Evolutionary conservation across 148 eudicot genomes (phyloP).

Genomic region (Fagopyrum homotropicum): DNA sequence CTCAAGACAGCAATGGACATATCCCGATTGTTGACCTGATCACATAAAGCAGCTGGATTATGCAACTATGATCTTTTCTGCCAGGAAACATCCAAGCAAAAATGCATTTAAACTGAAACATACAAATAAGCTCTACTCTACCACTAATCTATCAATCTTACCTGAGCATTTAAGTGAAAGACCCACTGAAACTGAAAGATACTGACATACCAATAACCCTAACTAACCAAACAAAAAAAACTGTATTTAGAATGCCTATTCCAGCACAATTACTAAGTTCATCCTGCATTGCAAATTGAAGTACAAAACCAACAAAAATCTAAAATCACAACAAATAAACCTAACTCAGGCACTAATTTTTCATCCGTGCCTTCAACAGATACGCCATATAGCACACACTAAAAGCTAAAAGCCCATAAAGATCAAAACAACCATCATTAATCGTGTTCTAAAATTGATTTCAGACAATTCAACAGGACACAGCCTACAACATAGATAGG

Average conservation of each 20-base stretch:
- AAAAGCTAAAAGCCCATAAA: not conserved
- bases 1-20: constrained; percentile 92
- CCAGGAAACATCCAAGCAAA: constrained; percentile 20
- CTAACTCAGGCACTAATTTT: not conserved
- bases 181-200: not conserved
- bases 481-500: not conserved
- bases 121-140: not conserved
- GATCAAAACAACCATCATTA: constrained; percentile 1
- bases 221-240: not conserved
- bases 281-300: not conserved
- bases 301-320: not conserved
- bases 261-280: not conserved
- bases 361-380: not conserved
- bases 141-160: not conserved
- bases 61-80: not conserved
- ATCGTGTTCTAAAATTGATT: not conserved
- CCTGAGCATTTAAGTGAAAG: not conserved
- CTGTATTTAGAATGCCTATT: not conserved
- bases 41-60: constrained; percentile 9
- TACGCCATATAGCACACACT: not conserved
- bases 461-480: not conserved
- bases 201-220: not conserved
- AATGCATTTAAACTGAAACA: not conserved
- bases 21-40: constrained; percentile 91
- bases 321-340: not conserved